A percentile compares a stretch with the other conserved stretches of the same genome.
Conservation (phyloP, 202 grass and related monocot genomes). For the Schoenoplectus tabernaemontani region DNA sequence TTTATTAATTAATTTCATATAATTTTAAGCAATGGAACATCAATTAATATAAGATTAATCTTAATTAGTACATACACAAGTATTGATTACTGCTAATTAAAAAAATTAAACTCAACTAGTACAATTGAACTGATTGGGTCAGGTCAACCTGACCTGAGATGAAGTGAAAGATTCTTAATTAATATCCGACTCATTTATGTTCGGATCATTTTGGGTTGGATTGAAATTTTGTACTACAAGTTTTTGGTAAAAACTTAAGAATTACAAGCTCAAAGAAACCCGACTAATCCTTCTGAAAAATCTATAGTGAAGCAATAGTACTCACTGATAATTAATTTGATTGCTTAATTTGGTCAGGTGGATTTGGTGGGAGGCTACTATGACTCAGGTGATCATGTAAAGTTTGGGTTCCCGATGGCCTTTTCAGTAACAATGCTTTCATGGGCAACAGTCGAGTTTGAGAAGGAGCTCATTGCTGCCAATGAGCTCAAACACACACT, state of each 20-base stretch:
- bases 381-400: conserved; percentile 86
- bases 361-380: conserved; percentile 97
- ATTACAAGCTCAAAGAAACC: not conserved
- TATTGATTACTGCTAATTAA: no score
- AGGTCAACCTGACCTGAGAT: no score
- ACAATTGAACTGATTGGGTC: no score
- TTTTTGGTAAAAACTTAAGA: not conserved
- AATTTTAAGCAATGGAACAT: no score
- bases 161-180: no score
- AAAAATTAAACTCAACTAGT: no score
- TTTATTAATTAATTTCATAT: no score
- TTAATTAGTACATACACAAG: no score
- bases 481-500: conserved; percentile 50
- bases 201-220: no score
- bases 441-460: conserved; percentile 69
- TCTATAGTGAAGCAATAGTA: not conserved
- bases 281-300: not conserved
- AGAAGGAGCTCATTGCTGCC: conserved; percentile 61
- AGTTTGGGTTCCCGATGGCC: conserved; percentile 89
- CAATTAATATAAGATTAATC: no score
- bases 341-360: conserved; percentile 30
- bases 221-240: not conserved
- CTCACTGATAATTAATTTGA: not conserved
- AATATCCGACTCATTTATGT: no score
- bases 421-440: conserved; percentile 65